Conservation (phyloP, 2,329 filamentous ascomycete genomes). For the Neonectria punicea region DNA sequence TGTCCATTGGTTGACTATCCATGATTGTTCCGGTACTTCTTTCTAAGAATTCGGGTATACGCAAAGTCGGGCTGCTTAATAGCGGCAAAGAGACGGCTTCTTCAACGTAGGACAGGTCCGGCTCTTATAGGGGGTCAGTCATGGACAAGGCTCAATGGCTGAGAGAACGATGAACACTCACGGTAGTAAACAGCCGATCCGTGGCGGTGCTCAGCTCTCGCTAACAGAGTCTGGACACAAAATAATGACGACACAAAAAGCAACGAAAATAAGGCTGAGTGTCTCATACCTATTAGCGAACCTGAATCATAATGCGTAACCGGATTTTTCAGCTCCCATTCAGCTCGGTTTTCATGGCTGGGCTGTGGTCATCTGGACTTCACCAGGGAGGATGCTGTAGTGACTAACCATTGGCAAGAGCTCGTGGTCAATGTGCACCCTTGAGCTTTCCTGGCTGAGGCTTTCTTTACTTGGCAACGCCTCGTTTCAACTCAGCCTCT, state of each 20-base stretch:
- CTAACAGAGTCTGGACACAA: slow-evolving; percentile 3
- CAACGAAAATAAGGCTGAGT: slow-evolving; percentile 6
- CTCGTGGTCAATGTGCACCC: slow-evolving; percentile 3
- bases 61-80: neutral
- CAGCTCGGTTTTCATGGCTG: neutral
- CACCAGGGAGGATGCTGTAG: neutral
- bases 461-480: neutral
- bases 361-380: neutral
- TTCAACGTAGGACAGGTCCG: neutral
- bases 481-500: slow-evolving; percentile 3
- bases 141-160: neutral
- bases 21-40: neutral
- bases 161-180: slow-evolving; percentile 3
- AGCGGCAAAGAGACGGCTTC: too few relatives aligned
- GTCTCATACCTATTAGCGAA: slow-evolving; percentile 4
- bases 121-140: neutral
- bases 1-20: neutral
- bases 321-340: neutral
- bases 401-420: neutral
- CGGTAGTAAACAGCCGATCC: neutral
- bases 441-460: neutral
- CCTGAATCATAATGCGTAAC: neutral
- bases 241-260: neutral
- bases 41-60: neutral
- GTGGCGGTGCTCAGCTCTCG: neutral